Evolutionary conservation across 441 rosid genomes (phyloP), one percentile per base, ranked within the genome.

Genomic region (Capsella rubella): DNA sequence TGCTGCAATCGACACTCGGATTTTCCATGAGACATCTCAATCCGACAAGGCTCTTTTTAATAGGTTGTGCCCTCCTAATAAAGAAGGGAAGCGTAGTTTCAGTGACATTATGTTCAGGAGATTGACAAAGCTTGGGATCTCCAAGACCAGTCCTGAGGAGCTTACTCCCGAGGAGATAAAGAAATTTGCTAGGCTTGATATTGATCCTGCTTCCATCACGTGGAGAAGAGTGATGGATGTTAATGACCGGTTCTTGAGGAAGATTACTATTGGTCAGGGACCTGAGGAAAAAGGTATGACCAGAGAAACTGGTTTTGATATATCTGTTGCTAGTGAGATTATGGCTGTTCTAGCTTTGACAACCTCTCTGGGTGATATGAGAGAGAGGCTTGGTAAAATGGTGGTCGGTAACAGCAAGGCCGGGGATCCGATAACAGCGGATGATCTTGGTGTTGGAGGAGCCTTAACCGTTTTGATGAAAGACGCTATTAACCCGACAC

Each of bases 211-310:
- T 78, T 91, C 96, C 14, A 81, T 95, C 59, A 95, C 97, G 0
- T 95, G 97, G 99, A 89, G 98, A 80, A 87, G 99, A 82, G 99
- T 95, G 74, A 92, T 95, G 96, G 98, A 95, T 76, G 93, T 93
- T 28, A 95, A 93, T 78, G 99, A 95, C 43, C 82, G 98, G 59
- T 92, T 95, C 83, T 87, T 92, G 85, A 87, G 98, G 80, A 95
- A 87, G 80, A 95, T 92, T 67, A 81, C 92, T 2, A 13, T 95
- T 46, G 99, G 99, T 3, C 97, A 89, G 71, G 99, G 98, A 45
- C 92, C 99, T 7, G 99, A 95, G 67, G 99, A 95, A 46, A 95
- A 89, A 74, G 99, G 98, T 68, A 91, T 93, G 97, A 81, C 89
- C 43, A 91, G 99, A 81, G 99, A 89, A 83, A 93, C 99, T 0